phyloP scores from a whole-genome alignment of 805 yeast species.

The Yamadazyma tumulicola region DNA sequence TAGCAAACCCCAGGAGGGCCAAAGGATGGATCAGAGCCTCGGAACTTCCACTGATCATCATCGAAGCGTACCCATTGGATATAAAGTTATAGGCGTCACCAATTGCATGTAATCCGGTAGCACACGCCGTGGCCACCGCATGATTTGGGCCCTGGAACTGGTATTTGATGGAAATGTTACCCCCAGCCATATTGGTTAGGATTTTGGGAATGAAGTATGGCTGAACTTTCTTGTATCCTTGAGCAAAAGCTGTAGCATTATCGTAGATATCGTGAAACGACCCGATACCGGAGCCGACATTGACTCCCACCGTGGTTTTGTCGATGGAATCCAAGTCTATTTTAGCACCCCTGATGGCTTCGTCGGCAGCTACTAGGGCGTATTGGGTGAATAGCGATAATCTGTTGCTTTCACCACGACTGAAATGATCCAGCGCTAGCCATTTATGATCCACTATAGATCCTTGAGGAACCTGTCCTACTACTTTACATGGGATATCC shows the following conservation, averaged over 20 bases:
- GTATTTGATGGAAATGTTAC: conserved; percentile 76
- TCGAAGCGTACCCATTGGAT: conserved; percentile 73
- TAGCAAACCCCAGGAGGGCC: conserved; percentile 84
- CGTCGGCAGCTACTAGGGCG: conserved; percentile 70
- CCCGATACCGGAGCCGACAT: conserved; percentile 94
- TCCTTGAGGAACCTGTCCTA: conserved; percentile 69
- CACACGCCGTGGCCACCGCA: conserved; percentile 91
- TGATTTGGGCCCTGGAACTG: conserved; percentile 84
- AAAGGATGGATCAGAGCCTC: conserved; percentile 86
- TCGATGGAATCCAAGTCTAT: conserved; percentile 33
- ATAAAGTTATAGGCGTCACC: conserved; percentile 91
- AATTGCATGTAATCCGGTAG: conserved; percentile 90
- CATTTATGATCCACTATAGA: conserved; percentile 43
- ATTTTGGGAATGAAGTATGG: conserved; percentile 86
- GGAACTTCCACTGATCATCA: conserved; percentile 91
- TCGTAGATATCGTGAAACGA: conserved; percentile 71
- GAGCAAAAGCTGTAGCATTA: conserved; percentile 50
- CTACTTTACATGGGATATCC: conserved; percentile 65
- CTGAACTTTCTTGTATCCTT: conserved; percentile 63
- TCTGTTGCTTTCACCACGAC: conserved; percentile 51
- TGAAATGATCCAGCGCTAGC: conserved; percentile 49
- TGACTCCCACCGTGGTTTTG: conserved; percentile 57
- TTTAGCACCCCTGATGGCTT: conserved; percentile 71
- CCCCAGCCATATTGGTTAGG: conserved; percentile 91
- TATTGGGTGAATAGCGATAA: conserved; percentile 73